Evolutionary conservation across 1,284 basidiomycete species (phyloP).

Genomic region (Puccinia brachypodii): DNA sequence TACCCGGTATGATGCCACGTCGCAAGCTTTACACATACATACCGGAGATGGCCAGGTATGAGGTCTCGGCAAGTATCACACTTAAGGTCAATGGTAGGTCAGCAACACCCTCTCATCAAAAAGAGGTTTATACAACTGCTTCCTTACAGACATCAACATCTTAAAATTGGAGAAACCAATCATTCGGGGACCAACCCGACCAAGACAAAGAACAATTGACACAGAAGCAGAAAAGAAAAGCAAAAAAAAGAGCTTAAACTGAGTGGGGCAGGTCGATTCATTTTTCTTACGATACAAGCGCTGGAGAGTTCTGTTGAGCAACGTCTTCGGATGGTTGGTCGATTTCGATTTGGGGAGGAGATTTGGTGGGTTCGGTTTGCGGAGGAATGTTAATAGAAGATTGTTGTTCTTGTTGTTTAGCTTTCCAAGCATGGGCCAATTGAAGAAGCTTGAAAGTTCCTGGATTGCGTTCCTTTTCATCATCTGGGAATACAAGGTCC

Average conservation of each 20-base stretch:
- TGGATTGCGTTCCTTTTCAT: slow-evolving; percentile 86
- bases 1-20: no score
- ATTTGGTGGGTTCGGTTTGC: not conserved
- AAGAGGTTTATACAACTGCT: no score
- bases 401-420: slow-evolving; percentile 54
- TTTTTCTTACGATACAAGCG: not conserved
- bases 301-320: not conserved
- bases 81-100: no score
- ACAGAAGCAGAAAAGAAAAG: not conserved
- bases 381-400: slow-evolving; percentile 3
- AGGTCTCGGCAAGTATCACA: no score
- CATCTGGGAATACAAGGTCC: slow-evolving; percentile 91
- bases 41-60: no score
- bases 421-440: slow-evolving; percentile 82
- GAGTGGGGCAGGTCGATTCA: not conserved
- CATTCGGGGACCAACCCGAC: not conserved
- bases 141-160: not conserved
- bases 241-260: not conserved
- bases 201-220: not conserved
- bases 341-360: not conserved
- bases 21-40: no score
- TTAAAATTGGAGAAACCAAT: not conserved
- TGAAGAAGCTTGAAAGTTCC: slow-evolving; percentile 84
- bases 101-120: no score
- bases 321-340: not conserved